Percentiles rank a stretch among this genome's conserved stretches.
phyloP scores from a whole-genome alignment of 2,329 filamentous ascomycete genomes.

The Ceratocystis colombiana region DNA sequence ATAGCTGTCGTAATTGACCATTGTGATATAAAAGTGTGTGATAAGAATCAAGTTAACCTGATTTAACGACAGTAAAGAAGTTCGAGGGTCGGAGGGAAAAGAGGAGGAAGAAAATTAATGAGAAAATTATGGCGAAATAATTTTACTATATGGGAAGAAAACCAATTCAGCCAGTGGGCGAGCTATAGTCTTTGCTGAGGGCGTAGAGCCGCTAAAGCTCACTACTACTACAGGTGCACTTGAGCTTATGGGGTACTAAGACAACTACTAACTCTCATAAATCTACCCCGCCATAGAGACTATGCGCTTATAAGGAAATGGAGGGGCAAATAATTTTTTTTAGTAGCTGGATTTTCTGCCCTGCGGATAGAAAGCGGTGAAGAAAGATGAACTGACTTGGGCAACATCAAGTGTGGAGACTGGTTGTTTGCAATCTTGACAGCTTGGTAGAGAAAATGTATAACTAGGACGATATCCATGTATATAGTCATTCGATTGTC shows the following conservation, averaged over 20 bases:
- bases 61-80: constrained; percentile 13
- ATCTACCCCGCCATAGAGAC: background rate
- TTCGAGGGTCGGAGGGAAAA: background rate
- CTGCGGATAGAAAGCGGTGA: background rate
- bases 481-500: no score
- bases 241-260: no score
- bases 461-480: no score
- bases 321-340: constrained; percentile 6
- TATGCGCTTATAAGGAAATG: background rate
- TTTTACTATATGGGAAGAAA: background rate
- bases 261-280: no score
- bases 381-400: background rate
- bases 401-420: no score
- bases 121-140: constrained; percentile 1
- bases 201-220: background rate
- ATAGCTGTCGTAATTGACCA: constrained; percentile 34
- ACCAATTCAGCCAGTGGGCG: background rate
- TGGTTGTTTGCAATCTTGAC: no score
- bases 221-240: background rate
- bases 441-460: no score
- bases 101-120: constrained; percentile 8
- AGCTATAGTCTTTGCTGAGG: background rate
- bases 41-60: constrained; percentile 1
- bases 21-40: constrained; percentile 5
- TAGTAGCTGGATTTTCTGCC: background rate